phyloP scores from a whole-genome alignment of 495 filamentous ascomycete genomes.

The Xylaria curta region DNA sequence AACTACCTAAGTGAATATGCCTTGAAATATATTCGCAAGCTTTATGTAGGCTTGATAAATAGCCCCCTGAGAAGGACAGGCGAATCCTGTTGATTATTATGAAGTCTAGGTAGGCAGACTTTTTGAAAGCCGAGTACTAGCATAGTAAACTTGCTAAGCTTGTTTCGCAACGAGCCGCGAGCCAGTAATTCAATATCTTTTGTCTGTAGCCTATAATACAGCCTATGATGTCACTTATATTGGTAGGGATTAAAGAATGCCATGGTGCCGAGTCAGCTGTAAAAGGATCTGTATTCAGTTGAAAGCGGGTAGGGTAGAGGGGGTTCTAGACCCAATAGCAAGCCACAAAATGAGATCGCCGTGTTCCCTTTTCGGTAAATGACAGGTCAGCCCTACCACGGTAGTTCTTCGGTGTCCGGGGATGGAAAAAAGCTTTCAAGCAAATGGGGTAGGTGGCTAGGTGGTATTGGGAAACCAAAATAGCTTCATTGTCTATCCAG shows the following conservation, averaged over 20 bases:
- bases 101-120: background rate
- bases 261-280: no score
- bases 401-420: background rate
- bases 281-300: no score
- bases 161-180: no score
- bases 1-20: background rate
- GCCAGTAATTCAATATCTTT: no score
- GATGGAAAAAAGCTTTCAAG: background rate
- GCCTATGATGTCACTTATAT: no score
- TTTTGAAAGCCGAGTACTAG: background rate
- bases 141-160: no score
- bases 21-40: background rate
- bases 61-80: background rate
- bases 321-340: background rate
- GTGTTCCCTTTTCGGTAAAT: background rate
- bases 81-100: background rate
- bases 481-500: background rate
- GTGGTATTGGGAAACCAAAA: background rate
- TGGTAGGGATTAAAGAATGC: background rate
- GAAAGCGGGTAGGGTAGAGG: background rate
- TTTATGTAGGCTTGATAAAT: background rate
- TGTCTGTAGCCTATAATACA: no score
- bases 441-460: background rate
- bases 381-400: background rate
- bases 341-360: slow-evolving; percentile 1